Base-by-base conservation (phyloP, 2,329 filamentous ascomycete genomes). In the Botrytis fabae region DNA sequence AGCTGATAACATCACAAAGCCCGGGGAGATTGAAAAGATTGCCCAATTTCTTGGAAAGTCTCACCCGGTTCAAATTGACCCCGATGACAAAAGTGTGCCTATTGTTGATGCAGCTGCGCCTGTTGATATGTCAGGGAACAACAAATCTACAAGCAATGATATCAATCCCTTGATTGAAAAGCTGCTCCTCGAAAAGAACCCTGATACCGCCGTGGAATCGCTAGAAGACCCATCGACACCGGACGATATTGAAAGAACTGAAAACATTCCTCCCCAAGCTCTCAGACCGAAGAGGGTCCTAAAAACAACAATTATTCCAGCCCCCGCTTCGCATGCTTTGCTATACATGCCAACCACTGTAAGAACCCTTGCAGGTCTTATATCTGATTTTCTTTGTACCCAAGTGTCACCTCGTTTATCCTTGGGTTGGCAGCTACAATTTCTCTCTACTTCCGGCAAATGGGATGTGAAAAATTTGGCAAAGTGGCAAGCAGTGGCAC, bases 391-490 rank as follows among this genome's bases (percentile, higher is more conserved):
- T 79, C 86, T 98, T 42, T 86, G 89, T 28, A 85, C 87, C 4
- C 88, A 94, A 78, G 86, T 98, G 71, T 95, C 95, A 16, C 87
- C 90, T 16, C 90, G 94, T 14, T 87, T 98, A 22, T 93, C 90
- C 1, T 88, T 95, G 42, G 93, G 92, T 61, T 98, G 95, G 95
- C 95, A 98, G 82, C 85, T 98, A 25, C 92, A 95, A 78, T 92
- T 96, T 78, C 89, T 98, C 38, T 93, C 92, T 3, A 93, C 92
- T 2, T 93, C 94, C 77, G 95, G 95, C 4, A 98, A 98, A 83
- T 98, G 95, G 95, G 95, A 98, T 80, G 94, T 98, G 77, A 98
- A 98, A 84, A 98, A 98, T 79, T 86, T 98, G 18, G 90, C 88
- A 74, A 98, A 98, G 80, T 98, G 95, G 95, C 88, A 93, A 81